Base-by-base conservation (phyloP, 2,329 filamentous ascomycete species). In the Tricladium varicosporioides region DNA sequence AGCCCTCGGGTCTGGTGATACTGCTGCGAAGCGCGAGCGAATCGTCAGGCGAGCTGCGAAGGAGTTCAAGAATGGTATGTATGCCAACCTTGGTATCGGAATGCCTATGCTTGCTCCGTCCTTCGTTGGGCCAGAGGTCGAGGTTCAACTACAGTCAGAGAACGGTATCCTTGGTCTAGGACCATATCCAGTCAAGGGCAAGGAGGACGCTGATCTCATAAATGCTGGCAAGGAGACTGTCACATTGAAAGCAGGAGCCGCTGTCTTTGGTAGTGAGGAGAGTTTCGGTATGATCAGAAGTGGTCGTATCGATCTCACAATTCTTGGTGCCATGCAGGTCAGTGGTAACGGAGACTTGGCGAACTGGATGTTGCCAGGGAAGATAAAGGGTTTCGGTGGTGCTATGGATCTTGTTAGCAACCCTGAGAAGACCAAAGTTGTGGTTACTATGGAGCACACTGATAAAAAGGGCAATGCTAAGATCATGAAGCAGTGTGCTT, bases 1-100 rank as follows among this genome's bases (percentile, higher is more conserved):
- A 5, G 68, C 67, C 1, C 63, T 72, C 5, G 70, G 69, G 56
- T 69, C 60, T 55, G 70, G 70, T 11, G 69, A 68, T 5, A 68
- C 67, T 5, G 69, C 67, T 10, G 84, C 82, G 68, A 91, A 92
- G 80, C 84, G 92, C 59, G 91, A 96, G 75, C 84, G 88, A 59
- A 96, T 96, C 71, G 91, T 95, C 48, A 84, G 84, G 63, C 82
- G 91, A 58, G 91, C 91, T 0, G 90, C 91, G 49, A 92, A 92
- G 78, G 91, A 95, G 76, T 92, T 96, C 77, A 90, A 93, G 81
- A 92, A 95, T 73, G 91, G 91, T 75, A 94, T 94, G 90, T 95
- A 95, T 73, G 91, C 91, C 67, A 96, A 96, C 75, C 76, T 96
- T 56, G 92, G 92, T 60, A 95, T 96, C 65, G 92, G 92, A 58